Evolutionary conservation across 352 stramenopile genomes (phyloP).

Genomic region (Phytopythium oedochilum): DNA sequence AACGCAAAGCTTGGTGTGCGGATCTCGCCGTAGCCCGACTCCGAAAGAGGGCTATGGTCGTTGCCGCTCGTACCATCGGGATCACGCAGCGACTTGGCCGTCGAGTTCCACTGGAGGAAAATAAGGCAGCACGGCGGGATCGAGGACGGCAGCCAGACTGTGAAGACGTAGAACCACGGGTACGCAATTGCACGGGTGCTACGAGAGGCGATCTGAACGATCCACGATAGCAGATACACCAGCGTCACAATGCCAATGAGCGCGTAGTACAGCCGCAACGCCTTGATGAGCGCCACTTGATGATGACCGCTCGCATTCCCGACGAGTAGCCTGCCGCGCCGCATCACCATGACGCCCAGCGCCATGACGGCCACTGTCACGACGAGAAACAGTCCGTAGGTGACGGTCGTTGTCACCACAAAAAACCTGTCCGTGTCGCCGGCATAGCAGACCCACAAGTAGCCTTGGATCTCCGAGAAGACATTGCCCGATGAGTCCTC

Average conservation of each 20-base stretch:
- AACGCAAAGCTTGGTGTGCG: conserved; percentile 75
- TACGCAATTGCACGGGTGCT: conserved; percentile 60
- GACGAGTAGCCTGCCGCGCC: conserved; percentile 65
- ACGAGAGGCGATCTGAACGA: conserved; percentile 76
- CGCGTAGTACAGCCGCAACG: conserved; percentile 82
- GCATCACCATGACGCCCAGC: conserved; percentile 85
- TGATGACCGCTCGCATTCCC: conserved; percentile 66
- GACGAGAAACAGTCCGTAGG: conserved; percentile 71
- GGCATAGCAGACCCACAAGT: conserved; percentile 79
- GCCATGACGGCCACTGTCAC: conserved; percentile 78
- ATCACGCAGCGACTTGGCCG: conserved; percentile 74
- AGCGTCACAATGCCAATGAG: conserved; percentile 82
- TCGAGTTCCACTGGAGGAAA: conserved; percentile 87
- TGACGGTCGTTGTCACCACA: conserved; percentile 73
- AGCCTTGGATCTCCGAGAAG: conserved; percentile 86
- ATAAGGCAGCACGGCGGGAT: conserved; percentile 85
- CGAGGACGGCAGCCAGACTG: conserved; percentile 79
- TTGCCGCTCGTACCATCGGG: conserved; percentile 30
- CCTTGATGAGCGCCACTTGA: conserved; percentile 77
- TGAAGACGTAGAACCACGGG: conserved; percentile 89
- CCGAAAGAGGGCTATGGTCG: conserved; percentile 42
- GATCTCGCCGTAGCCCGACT: conserved; percentile 69
- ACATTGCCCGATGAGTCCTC: conserved; percentile 52
- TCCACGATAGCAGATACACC: conserved; percentile 82
- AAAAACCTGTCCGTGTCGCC: conserved; percentile 71